Evolutionary conservation across 768 basidiomycete genomes (phyloP), one percentile per base, ranked within the genome.

Genomic region (Termitomyces titanicus): DNA sequence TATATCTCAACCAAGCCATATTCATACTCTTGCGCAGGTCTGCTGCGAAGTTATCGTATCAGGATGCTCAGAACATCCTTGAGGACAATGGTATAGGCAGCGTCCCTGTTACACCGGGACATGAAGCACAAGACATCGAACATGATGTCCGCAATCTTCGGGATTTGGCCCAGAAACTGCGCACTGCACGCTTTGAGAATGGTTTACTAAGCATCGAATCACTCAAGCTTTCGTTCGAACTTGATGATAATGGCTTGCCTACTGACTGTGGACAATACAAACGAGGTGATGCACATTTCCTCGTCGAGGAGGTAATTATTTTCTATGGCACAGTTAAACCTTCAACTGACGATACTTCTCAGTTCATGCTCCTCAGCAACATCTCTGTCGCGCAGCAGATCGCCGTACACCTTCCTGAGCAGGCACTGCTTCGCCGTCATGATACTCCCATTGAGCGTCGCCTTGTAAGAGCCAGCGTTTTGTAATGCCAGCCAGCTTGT

Each of bases 311-410:
- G 83, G 94, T 94, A 63, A 53, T 70, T 31, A 7, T 8, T 42
- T 42, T 22, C n/a, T 51, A 10, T 15, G 3, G 29, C 17, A 17
- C 18, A 39, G 27, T 13, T 15, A 33, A 13, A 25, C 20, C 5
- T 20, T 24, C 15, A 38, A 38, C 24, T 49, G n/a, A 49, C n/a
- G 25, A 9, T 37, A 27, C n/a, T 12, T 49, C 24, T 0, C 62
- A 95, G 92, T 94, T 93, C 74, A 98, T 98, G 96, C 74, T 98
- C 17, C 77, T 96, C 52, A 86, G 89, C 60, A 99, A 98, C 67
- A 85, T 87, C 33, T 77, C 92, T 12, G 89, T 95, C 38, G 94
- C 97, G 10, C 92, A 95, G 67, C 88, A 94, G 62, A 86, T 97
- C 63, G 96, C 96, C 35, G 87, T 94, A 22, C 85, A 94, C 63